Evolutionary conservation across 2,329 filamentous ascomycete genomes (phyloP).

Genomic region (Sporothrix pallida): DNA sequence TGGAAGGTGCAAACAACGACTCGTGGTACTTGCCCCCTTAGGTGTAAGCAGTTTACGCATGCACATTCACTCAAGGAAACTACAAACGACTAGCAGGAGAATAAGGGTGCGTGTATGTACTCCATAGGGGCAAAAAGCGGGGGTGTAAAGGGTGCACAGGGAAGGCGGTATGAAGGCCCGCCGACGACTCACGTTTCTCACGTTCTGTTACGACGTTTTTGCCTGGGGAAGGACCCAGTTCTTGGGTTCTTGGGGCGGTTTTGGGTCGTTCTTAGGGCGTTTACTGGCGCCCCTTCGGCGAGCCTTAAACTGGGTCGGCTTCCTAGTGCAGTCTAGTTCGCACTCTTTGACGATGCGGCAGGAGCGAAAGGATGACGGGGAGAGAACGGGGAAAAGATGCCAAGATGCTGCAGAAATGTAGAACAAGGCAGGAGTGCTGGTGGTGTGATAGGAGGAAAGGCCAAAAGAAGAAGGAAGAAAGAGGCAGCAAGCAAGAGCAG

Average conservation of each 20-base stretch:
- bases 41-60: neutral
- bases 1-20: conserved; percentile 14
- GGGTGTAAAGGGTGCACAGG: conserved; percentile 29
- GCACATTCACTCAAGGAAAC: neutral
- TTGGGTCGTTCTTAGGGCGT: neutral
- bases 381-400: neutral
- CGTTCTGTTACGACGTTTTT: neutral
- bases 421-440: neutral
- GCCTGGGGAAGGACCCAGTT: neutral
- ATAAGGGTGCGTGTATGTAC: conserved; percentile 1
- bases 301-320: neutral
- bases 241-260: neutral
- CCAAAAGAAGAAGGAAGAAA: conserved; percentile 16
- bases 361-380: conserved; percentile 3
- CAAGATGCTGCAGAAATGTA: neutral
- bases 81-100: neutral
- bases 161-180: conserved; percentile 26
- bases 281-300: neutral
- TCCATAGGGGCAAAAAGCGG: conserved; percentile 32
- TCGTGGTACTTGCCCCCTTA: conserved; percentile 5
- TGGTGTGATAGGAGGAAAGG: neutral
- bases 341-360: conserved; percentile 9
- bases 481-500: neutral
- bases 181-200: neutral
- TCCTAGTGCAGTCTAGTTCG: conserved; percentile 4